Base-by-base conservation (phyloP, 2,329 filamentous ascomycete genomes). In the Fusarium sp. region DNA sequence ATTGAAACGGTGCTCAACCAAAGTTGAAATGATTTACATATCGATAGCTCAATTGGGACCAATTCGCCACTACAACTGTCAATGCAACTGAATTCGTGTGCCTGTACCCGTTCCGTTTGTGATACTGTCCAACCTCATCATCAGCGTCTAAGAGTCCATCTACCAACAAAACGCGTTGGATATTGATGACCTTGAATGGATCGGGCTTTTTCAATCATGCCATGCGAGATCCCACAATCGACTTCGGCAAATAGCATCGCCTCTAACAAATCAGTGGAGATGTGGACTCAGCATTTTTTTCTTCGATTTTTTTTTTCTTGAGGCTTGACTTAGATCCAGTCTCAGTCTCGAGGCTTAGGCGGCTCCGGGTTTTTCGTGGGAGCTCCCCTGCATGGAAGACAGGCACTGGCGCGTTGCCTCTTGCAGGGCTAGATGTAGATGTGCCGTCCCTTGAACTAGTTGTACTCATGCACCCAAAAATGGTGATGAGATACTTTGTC, bases 301-400 rank as follows among this genome's bases (percentile, higher is more conserved):
- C 15, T 31, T 20, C n/a, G 27, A n/a, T 25, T 35, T 35, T 29
- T 22, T 18, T 33, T 17, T 49, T 49, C 31, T 35, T 50, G 47
- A 50, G 47, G 31, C 47, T 50, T 29, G 49, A 29, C 35, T 53
- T 53, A 53, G 44, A 29, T 25, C 61, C 18, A 60, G 62, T 35
- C 27, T 47, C 39, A 56, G 54, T 56, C 54, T 68, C 29, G 39
- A 64, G 60, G 54, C 63, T 58, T 47, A 69, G 54, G 69, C 68
- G 58, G 68, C 64, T 71, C 69, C 60, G 59, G 53, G 44, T 45
- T 44, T 45, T 47, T 56, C 55, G 49, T 65, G 69, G 63, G 57
- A 68, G 67, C 59, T 73, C 67, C 71, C 71, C 71, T 73, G 71
- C 71, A 74, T 71, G 70, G 66, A 64, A 71, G 63, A 65, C 62